These are phyloP conservation scores for Lycium ferocissimum DNA, from an alignment of 257 asterid genomes.

Conservation along the genomic window DNA sequence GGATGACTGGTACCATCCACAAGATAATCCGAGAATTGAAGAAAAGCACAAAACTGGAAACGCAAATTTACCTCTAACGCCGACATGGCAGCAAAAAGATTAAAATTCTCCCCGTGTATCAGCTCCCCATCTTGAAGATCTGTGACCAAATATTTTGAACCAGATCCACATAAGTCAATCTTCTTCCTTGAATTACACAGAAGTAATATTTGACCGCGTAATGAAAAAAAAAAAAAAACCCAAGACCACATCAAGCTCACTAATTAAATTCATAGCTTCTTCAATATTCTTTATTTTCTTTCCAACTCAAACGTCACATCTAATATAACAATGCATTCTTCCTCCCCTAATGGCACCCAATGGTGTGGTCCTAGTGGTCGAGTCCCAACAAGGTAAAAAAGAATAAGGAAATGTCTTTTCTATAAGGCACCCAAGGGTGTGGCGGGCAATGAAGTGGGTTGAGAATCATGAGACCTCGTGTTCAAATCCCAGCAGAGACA, in stretches of 20 bases:
- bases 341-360: constrained; percentile 10
- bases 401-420: too few species aligned
- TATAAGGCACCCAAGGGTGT: too few species aligned
- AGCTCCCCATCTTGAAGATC: constrained; percentile 92
- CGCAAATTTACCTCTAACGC: constrained; percentile 86
- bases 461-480: too few species aligned
- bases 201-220: neutral
- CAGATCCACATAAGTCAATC: neutral
- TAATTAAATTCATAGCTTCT: neutral
- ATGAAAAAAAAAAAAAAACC: neutral
- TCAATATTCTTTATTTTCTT: neutral
- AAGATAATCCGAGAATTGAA: constrained; percentile 14
- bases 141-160: constrained; percentile 43
- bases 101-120: constrained; percentile 83
- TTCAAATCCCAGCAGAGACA: too few species aligned
- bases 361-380: neutral
- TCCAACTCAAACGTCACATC: constrained; percentile 6
- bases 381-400: neutral
- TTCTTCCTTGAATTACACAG: constrained; percentile 9
- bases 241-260: constrained; percentile 18
- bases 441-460: too few species aligned
- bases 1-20: neutral
- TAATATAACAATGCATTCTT: neutral
- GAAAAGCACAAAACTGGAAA: constrained; percentile 20
- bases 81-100: constrained; percentile 98